These are phyloP conservation scores for Neurospora intermedia DNA, from an alignment of 495 filamentous ascomycete species.

Conservation along the genomic window DNA sequence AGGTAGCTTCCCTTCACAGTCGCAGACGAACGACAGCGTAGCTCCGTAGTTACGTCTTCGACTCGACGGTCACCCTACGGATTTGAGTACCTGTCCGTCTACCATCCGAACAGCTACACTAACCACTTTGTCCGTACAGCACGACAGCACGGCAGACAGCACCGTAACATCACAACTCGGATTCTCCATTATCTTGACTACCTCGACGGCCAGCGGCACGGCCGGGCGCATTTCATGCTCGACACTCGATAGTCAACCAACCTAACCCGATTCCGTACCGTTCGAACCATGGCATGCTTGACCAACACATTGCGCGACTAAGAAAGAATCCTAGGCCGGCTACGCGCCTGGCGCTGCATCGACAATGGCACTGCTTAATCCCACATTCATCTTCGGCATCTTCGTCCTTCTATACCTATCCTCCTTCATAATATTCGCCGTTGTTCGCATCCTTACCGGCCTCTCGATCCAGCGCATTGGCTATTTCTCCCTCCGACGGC, in stretches of 20 bases:
- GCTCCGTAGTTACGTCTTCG: neutral
- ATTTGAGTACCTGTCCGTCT: neutral
- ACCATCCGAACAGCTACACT: neutral
- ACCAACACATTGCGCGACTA: neutral
- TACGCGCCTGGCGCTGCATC: neutral
- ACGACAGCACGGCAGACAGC: neutral
- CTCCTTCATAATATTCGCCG: constrained; percentile 87
- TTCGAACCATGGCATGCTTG: constrained; percentile 1
- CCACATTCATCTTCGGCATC: constrained; percentile 75
- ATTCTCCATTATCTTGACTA: neutral
- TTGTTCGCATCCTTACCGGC: constrained; percentile 84
- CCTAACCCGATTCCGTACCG: neutral
- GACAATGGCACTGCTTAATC: constrained; percentile 42
- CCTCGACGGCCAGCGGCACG: neutral
- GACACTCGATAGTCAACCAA: neutral
- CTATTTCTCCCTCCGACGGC: constrained; percentile 79
- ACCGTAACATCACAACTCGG: neutral
- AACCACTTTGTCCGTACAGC: neutral
- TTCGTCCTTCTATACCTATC: constrained; percentile 78
- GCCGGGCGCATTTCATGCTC: neutral
- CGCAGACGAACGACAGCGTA: neutral
- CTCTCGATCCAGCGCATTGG: constrained; percentile 93
- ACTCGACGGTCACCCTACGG: neutral
- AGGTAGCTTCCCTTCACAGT: neutral
- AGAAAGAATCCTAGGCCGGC: neutral